Conservation (phyloP, 306 rosid genomes). For the Potentilla sterilis region DNA sequence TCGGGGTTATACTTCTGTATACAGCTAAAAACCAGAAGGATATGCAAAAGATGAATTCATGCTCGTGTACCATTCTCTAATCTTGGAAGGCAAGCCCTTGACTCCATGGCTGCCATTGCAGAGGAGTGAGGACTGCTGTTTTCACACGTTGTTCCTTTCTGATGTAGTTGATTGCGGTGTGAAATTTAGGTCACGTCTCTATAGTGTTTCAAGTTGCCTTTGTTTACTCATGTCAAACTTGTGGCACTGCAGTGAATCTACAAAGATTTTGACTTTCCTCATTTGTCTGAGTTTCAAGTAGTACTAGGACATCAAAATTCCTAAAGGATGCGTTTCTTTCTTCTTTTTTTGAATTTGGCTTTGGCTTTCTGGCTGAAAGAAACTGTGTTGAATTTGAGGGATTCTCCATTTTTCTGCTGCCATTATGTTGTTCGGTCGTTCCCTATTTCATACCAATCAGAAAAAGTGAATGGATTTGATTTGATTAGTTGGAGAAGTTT, state of each 20-base stretch:
- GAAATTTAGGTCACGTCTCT: not conserved
- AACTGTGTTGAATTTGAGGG: not conserved
- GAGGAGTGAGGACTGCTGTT: not conserved
- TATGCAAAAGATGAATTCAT: conserved; percentile 49
- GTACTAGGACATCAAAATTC: not conserved
- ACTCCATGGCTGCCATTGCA: not conserved
- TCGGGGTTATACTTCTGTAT: conserved; percentile 5
- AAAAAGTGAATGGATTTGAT: not conserved
- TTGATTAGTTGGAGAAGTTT: not conserved
- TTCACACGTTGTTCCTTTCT: not conserved
- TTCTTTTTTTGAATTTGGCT: not conserved
- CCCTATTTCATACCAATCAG: not conserved
- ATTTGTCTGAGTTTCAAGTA: not conserved
- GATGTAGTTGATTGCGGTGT: not conserved
- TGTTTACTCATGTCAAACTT: not conserved
- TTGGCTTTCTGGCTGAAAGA: not conserved
- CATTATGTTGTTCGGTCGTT: not conserved
- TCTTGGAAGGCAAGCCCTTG: conserved; percentile 24
- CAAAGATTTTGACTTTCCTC: not conserved
- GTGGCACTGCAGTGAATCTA: not conserved
- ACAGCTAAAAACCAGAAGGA: conserved; percentile 49
- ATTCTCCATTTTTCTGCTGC: not conserved
- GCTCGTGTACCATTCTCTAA: conserved; percentile 64
- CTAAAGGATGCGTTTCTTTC: not conserved
- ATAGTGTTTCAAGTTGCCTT: conserved; percentile 1